These are phyloP conservation scores for Blastobotrys chiropterorum DNA, from an alignment of 805 yeast genomes.

Conservation along the genomic window DNA sequence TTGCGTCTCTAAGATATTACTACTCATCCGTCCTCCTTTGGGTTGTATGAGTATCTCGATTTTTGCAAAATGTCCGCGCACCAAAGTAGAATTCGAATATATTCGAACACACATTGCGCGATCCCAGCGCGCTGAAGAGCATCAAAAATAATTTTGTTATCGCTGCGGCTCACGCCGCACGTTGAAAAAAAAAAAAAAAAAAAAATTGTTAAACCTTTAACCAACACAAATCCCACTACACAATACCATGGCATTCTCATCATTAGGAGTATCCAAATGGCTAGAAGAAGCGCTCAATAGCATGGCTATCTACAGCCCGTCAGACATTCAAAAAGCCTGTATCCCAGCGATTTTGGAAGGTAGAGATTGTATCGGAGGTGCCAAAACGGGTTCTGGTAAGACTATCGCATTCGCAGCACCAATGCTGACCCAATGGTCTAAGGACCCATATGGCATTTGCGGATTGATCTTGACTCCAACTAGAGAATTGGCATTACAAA, in stretches of 20 bases:
- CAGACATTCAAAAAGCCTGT: constrained; percentile 80
- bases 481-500: constrained; percentile 90
- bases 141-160: no score
- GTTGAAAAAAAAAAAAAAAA: no score
- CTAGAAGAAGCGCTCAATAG: constrained; percentile 70
- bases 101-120: no score
- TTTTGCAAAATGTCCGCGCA: no score
- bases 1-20: constrained; percentile 18
- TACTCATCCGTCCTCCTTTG: not conserved
- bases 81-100: no score
- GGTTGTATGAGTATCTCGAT: no score
- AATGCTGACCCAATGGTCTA: constrained; percentile 89
- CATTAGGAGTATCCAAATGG: constrained; percentile 81
- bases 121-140: no score
- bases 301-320: constrained; percentile 79
- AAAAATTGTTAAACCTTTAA: not conserved
- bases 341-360: constrained; percentile 82
- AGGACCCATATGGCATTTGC: constrained; percentile 88
- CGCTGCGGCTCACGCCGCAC: no score
- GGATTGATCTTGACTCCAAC: constrained; percentile 85
- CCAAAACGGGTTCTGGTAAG: constrained; percentile 96
- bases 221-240: not conserved
- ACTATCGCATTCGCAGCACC: constrained; percentile 98
- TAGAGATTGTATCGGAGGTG: constrained; percentile 94
- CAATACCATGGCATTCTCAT: constrained; percentile 25